Evolutionary conservation across 352 stramenopile genomes (phyloP), one percentile per base, ranked within the genome.

Genomic region (Aphanomyces euteiches): DNA sequence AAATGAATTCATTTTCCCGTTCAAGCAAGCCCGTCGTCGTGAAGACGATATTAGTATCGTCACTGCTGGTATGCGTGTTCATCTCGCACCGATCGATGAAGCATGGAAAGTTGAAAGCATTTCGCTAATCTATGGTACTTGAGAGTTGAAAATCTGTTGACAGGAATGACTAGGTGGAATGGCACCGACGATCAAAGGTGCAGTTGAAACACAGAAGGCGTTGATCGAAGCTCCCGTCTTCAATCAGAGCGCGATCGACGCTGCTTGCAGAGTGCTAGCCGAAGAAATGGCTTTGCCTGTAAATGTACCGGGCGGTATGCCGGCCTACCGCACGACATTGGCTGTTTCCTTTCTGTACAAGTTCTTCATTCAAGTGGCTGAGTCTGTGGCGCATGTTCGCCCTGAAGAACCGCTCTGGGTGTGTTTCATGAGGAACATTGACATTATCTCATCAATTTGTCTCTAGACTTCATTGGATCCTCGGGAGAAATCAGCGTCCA

Each of bases 31-130:
- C 28, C 83, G 94, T 13, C 82, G 96, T 41, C 80, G 96, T 17
- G 96, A 99, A 77, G 96, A 99, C 78, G 96, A 99, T 75, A 99
- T 99, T 61, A 97, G 84, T 69, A 99, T 99, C 72, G 96, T 99
- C 48, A 99, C 95, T 1, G 84, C 86, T 3, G 93, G 93, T 15
- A 96, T 99, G 75, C 86, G 89, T 8, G 82, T 98, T 4, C 75
- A 79, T 40, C 73, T 61, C 17, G 54, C 34, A 17, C 54, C 54
- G 21, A 10, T 7, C 17, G 19, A 6, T 37, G 37, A 37, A 7
- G 54, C 19, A 7, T 61, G 54, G 54, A 19, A 8, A 12, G 54
- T 61, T n/a, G 54, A 61, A 10, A 37, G 43, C 13, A 39, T 61
- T 39, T 61, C 54, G 10, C 54, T 61, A 2, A 37, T 61, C 34